Base-by-base conservation (phyloP, 129 eudicot species). In the Flaveria robusta region DNA sequence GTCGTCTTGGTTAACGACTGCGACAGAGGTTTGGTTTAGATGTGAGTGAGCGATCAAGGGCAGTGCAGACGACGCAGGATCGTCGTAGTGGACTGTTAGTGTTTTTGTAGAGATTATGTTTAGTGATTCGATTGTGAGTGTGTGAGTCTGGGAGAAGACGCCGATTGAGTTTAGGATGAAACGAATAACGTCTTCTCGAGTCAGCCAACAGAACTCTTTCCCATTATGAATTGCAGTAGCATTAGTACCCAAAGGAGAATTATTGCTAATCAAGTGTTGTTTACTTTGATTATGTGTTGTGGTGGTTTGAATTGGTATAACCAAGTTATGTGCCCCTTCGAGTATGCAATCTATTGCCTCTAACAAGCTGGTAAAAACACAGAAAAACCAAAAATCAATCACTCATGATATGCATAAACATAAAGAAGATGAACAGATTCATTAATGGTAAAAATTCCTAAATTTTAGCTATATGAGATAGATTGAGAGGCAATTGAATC, bases 271-370 rank as follows among this genome's bases (percentile, higher is more conserved):
- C 6, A 51, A 78, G 9, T 75, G 70, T 78, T 70, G 86, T 79
- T 78, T 84, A 26, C 91, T 82, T 62, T 74, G 76, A 63, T 72
- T 84, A 19, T 66, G 16, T 46, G 22, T 75, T 70, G 60, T 62
- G 63, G 72, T 69, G 68, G 83, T 83, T 81, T 85, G 78, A 10
- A 83, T 85, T 15, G 96, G 98, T 77, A 93, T 82, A 11, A 93
- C 81, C 76, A 93, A 78, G 81, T 91, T 90, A 56, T 93, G 97
- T 45, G 92, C 83, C 31, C 98, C 98, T 77, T 93, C 90, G 8
- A 90, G 88, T 19, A 93, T 88, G 85, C 68, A 78, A 74, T 90
- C 96, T 66, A 90, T 88, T 66, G 92, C 94, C 79, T 87, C 90
- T 70, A 86, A 66, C 71, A 92, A 86, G 79, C 92, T 91, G 87